phyloP scores from a whole-genome alignment of 176 grass and related monocot genomes.

The Oryza glumipatula region DNA sequence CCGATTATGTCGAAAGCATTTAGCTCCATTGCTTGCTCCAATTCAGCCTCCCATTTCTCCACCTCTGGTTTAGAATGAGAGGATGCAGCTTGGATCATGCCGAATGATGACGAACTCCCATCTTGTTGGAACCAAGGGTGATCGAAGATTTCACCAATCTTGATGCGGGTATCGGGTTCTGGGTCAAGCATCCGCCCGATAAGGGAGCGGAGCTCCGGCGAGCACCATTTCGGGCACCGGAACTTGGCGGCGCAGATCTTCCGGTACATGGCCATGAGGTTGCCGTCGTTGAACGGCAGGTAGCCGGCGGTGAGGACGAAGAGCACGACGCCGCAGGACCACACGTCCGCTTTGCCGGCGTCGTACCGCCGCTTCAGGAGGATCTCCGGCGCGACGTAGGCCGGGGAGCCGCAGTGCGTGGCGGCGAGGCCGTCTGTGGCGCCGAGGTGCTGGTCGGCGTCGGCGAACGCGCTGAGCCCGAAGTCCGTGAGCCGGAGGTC shows the following conservation, averaged over 20 bases:
- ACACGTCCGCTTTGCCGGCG: constrained; percentile 45
- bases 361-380: constrained; percentile 45
- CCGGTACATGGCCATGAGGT: constrained; percentile 52
- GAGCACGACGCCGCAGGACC: constrained; percentile 52
- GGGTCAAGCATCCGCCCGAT: constrained; percentile 35
- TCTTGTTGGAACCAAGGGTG: constrained; percentile 45
- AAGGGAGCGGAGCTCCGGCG: constrained; percentile 35
- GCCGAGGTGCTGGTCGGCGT: constrained; percentile 26
- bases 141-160: constrained; percentile 35
- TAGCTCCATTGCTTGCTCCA: constrained; percentile 24
- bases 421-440: constrained; percentile 35
- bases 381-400: constrained; percentile 50
- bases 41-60: constrained; percentile 25
- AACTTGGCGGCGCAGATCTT: constrained; percentile 49
- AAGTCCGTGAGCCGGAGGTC: constrained; percentile 53
- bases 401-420: constrained; percentile 45
- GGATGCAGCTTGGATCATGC: background rate
- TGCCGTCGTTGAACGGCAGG: constrained; percentile 56
- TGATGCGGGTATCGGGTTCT: constrained; percentile 27
- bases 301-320: constrained; percentile 49
- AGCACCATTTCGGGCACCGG: constrained; percentile 42
- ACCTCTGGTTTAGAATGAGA: background rate
- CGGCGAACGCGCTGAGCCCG: constrained; percentile 51
- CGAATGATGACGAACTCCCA: background rate
- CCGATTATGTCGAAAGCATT: constrained; percentile 60